Evolutionary conservation across 1,284 basidiomycete species (phyloP), one percentile per base, ranked within the genome.

Genomic region (Ceratobasidium sp.): DNA sequence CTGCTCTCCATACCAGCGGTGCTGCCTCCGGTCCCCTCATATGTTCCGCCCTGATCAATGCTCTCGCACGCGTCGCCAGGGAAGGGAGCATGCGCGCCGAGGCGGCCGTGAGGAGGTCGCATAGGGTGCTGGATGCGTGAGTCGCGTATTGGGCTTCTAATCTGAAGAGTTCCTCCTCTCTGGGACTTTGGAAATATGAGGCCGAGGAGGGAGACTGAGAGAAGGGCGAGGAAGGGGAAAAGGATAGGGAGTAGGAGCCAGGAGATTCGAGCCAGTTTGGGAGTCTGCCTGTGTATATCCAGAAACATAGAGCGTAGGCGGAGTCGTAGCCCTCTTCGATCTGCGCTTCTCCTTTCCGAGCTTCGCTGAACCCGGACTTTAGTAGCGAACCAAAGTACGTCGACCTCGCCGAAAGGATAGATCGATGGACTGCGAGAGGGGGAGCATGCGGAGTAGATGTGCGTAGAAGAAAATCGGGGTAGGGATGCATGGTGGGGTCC

Each of bases 61-160:
- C 24, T 8, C 67, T 54, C n/a, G 59, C 54, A 9, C 31, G 67
- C n/a, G 27, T 54, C 2, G 56, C 67, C 2, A 71, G 67, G 4
- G 53, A 29, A 14, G 67, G 67, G 9, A 71, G 54, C 56, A 71
- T 71, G n/a, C 67, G 67, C 15, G 67, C 67, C 19, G 57, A 59
- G 24, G 67, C 67, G 15, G 67, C 67, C 54, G 59, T 71, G 19
- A 71, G 67, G 41, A 71, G 56, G 17, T 71, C 67, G 56, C 67
- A 71, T 19, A 71, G 24, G 2, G 56, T 71, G 22, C 59, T 56
- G 19, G 54, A 54, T 9, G 56, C 67, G 31, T 56, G 54, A 22
- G 67, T 11, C 31, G 67, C 56, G 24, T 71, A 71, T 24, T 36
- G 54, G 45, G 36, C 54, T 50, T 59, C 67, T 41, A 44, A 41